Conservation (phyloP, 2,329 filamentous ascomycete species). For the Orbilia quercus region DNA sequence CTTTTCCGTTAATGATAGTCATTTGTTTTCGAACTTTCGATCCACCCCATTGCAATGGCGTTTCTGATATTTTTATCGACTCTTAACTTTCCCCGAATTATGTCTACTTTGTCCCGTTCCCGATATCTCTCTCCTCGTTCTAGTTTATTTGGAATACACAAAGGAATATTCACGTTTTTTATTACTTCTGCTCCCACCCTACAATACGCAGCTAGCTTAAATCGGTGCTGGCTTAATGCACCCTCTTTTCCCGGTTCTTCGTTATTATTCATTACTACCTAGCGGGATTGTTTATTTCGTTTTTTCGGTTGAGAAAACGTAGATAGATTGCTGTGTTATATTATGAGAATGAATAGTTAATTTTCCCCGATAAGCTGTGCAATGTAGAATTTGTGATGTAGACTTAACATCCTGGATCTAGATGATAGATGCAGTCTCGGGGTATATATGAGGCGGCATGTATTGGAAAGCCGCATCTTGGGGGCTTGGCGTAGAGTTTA, state of each 20-base stretch:
- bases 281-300: constrained; percentile 7
- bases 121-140: background rate
- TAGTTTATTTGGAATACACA: constrained; percentile 19
- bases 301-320: constrained; percentile 23
- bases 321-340: constrained; percentile 49
- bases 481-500: constrained; percentile 18
- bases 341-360: constrained; percentile 46
- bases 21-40: constrained; percentile 6
- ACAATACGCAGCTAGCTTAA: background rate
- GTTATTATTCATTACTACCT: constrained; percentile 8
- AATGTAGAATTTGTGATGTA: too few relatives aligned
- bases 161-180: background rate
- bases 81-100: constrained; percentile 7
- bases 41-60: constrained; percentile 45
- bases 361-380: too few relatives aligned
- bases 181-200: background rate
- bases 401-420: too few relatives aligned
- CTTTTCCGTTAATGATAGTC: constrained; percentile 45
- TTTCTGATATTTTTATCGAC: constrained; percentile 28
- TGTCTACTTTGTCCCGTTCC: constrained; percentile 9
- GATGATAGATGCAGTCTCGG: too few relatives aligned
- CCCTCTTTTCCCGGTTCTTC: background rate
- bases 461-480: constrained; percentile 32
- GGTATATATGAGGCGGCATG: too few relatives aligned
- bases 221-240: too few relatives aligned